Conservation (phyloP, 768 basidiomycete genomes). For the Galerina sulciceps region DNA sequence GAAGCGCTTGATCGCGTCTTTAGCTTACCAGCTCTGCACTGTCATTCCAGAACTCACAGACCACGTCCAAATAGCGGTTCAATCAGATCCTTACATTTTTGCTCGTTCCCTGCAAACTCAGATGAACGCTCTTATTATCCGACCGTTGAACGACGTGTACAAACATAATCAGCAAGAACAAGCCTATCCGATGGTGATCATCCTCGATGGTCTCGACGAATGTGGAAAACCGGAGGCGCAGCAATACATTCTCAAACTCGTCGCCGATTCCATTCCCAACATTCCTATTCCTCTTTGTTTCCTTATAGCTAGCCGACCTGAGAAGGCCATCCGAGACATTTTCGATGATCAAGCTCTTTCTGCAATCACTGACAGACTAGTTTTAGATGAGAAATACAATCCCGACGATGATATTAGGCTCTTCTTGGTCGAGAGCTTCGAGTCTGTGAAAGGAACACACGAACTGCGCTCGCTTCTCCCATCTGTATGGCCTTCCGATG, state of each 20-base stretch:
- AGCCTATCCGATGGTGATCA: not conserved
- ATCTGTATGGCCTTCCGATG: not conserved
- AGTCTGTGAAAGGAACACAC: not conserved
- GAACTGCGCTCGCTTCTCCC: not conserved
- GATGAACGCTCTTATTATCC: conserved; percentile 9
- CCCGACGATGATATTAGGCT: conserved; percentile 8
- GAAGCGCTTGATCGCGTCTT: conserved; percentile 1
- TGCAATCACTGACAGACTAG: not conserved
- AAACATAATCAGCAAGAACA: not conserved
- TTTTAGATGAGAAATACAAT: conserved; percentile 4
- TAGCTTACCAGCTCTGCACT: conserved; percentile 12
- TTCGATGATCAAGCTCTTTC: not conserved
- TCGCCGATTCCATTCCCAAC: not conserved
- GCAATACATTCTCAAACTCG: not conserved
- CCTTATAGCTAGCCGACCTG: conserved; percentile 15
- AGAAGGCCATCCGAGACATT: not conserved
- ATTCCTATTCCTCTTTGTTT: not conserved
- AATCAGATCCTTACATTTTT: conserved; percentile 4
- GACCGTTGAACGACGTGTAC: not conserved
- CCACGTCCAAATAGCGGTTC: not conserved
- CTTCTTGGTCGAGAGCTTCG: not conserved
- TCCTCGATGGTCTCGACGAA: conserved; percentile 24
- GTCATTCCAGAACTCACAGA: not conserved
- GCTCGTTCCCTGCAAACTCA: not conserved
- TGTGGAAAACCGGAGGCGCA: conserved; percentile 10